Conservation (phyloP, 768 basidiomycete species). For the Termitomyces sp. region DNA sequence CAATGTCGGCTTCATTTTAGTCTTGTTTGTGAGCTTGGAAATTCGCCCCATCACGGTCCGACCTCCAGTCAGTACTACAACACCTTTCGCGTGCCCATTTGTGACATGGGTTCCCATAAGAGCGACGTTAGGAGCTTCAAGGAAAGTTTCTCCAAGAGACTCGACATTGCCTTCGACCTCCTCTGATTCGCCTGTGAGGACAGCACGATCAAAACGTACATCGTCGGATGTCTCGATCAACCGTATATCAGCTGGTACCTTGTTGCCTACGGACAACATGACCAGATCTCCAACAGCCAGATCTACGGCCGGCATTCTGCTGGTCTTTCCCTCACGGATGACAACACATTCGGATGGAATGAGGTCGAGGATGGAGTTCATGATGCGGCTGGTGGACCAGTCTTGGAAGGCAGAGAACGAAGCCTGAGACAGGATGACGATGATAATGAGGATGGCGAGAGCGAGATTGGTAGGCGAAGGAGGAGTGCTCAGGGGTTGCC, state of each 20-base stretch:
- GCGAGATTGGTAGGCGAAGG: constrained; percentile 11
- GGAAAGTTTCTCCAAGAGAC: constrained; percentile 41
- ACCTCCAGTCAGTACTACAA: constrained; percentile 39
- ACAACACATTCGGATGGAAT: constrained; percentile 11
- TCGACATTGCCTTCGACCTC: constrained; percentile 41
- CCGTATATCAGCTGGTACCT: constrained; percentile 37
- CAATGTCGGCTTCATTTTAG: constrained; percentile 41
- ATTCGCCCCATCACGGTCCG: constrained; percentile 47
- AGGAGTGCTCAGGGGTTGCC: constrained; percentile 7
- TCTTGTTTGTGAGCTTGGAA: constrained; percentile 47
- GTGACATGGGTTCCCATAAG: constrained; percentile 39
- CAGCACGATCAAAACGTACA: constrained; percentile 45
- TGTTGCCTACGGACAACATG: constrained; percentile 8
- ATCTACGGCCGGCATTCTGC: constrained; percentile 9
- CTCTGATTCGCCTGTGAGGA: constrained; percentile 48
- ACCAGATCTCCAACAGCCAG: constrained; percentile 12
- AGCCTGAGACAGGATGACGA: constrained; percentile 9
- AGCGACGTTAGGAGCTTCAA: constrained; percentile 43
- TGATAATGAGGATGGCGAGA: constrained; percentile 9
- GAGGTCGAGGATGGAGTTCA: constrained; percentile 15
- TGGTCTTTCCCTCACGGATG: constrained; percentile 7
- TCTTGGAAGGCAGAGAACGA: constrained; percentile 9
- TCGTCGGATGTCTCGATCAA: constrained; percentile 47
- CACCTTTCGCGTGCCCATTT: constrained; percentile 35
- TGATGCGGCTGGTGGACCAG: constrained; percentile 11